Conservation (phyloP, 164 flowering plant species). For the Brasenia schreberi region DNA sequence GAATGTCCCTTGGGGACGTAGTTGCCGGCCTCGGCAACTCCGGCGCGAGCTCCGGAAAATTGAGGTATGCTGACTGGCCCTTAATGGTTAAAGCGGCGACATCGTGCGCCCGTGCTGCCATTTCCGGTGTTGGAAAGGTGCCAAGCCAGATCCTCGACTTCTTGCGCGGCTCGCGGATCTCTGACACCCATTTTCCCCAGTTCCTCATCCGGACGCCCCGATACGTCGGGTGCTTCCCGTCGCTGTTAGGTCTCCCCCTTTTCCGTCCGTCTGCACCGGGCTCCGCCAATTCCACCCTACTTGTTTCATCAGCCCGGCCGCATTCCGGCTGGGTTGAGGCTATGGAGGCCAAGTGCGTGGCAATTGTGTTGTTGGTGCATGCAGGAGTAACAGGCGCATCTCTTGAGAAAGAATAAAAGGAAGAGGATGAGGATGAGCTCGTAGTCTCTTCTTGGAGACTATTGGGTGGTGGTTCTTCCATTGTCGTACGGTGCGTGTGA, state of each 20-base stretch:
- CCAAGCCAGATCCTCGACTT: constrained; percentile 62
- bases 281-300: background rate
- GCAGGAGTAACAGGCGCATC: constrained; percentile 6
- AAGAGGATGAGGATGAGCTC: background rate
- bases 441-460: background rate
- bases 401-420: constrained; percentile 7
- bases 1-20: constrained; percentile 39
- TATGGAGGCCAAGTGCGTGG: background rate
- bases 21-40: constrained; percentile 38
- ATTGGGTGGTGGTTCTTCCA: constrained; percentile 2
- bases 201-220: constrained; percentile 43
- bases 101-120: constrained; percentile 68
- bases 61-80: constrained; percentile 38
- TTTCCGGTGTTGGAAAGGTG: constrained; percentile 43
- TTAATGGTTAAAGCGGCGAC: constrained; percentile 48
- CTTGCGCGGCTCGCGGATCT: constrained; percentile 50
- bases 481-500: background rate
- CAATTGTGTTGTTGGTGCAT: background rate
- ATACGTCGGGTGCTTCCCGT: constrained; percentile 23
- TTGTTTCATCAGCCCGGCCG: background rate
- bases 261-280: constrained; percentile 3
- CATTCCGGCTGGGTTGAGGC: background rate
- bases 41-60: constrained; percentile 40
- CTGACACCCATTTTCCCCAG: constrained; percentile 65
- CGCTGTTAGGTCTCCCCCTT: constrained; percentile 7